Percentiles rank a stretch among this genome's conserved stretches.
These are phyloP conservation scores for Dictyostelium firmibasis DNA, from an alignment of 78 protist species.

Conservation along the genomic window DNA sequence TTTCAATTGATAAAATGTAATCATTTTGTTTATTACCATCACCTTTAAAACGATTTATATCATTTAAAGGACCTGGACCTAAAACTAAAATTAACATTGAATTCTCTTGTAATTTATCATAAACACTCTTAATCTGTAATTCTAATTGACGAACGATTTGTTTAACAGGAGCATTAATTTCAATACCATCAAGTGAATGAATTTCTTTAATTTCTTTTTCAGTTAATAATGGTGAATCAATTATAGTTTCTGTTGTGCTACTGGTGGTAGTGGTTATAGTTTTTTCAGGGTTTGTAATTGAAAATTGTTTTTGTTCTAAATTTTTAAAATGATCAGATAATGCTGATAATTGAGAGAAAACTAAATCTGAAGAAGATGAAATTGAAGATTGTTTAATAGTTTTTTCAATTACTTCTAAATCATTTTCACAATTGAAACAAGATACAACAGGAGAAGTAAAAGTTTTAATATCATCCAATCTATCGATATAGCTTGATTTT, in stretches of 20 bases:
- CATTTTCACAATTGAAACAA: conserved; percentile 9
- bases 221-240: not conserved
- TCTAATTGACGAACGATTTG: not conserved
- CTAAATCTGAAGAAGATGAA: not conserved
- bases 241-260: not conserved
- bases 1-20: not conserved
- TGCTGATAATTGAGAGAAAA: not conserved
- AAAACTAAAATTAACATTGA: conserved; percentile 14
- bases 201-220: not conserved
- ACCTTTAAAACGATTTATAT: not conserved
- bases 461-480: conserved; percentile 25
- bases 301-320: not conserved
- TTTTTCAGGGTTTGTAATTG: not conserved
- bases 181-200: conserved; percentile 10
- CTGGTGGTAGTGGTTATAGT: not conserved
- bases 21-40: conserved; percentile 30
- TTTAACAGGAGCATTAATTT: not conserved
- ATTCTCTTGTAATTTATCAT: conserved; percentile 28
- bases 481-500: conserved; percentile 33
- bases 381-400: not conserved
- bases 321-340: conserved; percentile 23
- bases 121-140: not conserved
- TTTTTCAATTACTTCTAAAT: conserved; percentile 6
- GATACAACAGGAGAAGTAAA: conserved; percentile 38
- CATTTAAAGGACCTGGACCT: conserved; percentile 73